Conservation (phyloP, 805 yeast species). For the Huiozyma naganishii region DNA sequence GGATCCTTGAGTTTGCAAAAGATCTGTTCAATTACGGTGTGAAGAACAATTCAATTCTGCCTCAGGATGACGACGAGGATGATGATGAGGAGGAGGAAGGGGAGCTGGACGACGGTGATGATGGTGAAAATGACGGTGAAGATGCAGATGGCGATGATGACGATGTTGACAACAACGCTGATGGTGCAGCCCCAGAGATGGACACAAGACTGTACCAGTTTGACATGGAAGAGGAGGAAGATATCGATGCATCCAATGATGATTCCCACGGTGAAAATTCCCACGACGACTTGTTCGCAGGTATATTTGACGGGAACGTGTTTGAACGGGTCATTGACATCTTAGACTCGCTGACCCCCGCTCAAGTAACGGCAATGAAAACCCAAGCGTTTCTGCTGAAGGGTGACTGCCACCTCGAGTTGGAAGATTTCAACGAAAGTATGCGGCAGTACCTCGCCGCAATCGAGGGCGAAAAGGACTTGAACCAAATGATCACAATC, state of each 20-base stretch:
- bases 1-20: slow-evolving; percentile 3
- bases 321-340: slow-evolving; percentile 41
- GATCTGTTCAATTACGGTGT: slow-evolving; percentile 5
- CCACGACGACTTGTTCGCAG: slow-evolving; percentile 3
- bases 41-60: slow-evolving; percentile 5
- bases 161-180: slow-evolving; percentile 31
- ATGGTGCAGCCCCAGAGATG: not conserved
- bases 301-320: slow-evolving; percentile 12
- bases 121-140: slow-evolving; percentile 21
- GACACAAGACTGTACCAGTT: slow-evolving; percentile 13
- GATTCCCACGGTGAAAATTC: slow-evolving; percentile 1
- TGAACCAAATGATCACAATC: slow-evolving; percentile 7
- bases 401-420: slow-evolving; percentile 85
- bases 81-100: slow-evolving; percentile 13
- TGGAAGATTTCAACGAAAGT: slow-evolving; percentile 79
- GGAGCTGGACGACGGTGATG: slow-evolving; percentile 22
- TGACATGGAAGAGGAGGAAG: slow-evolving; percentile 19
- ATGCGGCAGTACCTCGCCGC: slow-evolving; percentile 42
- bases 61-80: slow-evolving; percentile 5
- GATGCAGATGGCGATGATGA: slow-evolving; percentile 17
- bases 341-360: not conserved
- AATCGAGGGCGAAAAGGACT: not conserved
- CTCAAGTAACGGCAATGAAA: slow-evolving; percentile 30
- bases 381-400: slow-evolving; percentile 68
- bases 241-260: slow-evolving; percentile 2